Percentiles rank a stretch among this genome's conserved stretches.
Conservation (phyloP, 805 yeast species). For the Kuraishia borneana region DNA sequence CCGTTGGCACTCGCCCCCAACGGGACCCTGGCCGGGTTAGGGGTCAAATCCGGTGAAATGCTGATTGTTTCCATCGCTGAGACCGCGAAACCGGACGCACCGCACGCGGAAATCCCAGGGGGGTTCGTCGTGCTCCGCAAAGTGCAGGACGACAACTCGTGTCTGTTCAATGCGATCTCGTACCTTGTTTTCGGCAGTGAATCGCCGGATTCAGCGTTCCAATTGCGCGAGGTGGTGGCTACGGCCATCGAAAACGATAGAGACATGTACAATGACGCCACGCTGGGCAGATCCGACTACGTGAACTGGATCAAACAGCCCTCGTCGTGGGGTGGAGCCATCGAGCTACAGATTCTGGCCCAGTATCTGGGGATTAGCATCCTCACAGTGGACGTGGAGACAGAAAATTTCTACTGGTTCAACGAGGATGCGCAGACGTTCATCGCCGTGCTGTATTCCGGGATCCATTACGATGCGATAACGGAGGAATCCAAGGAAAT, state of each 20-base stretch:
- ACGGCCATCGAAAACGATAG: conserved; percentile 29
- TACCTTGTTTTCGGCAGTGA: conserved; percentile 28
- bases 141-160: conserved; percentile 71
- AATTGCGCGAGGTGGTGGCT: conserved; percentile 43
- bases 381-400: conserved; percentile 54
- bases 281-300: conserved; percentile 48
- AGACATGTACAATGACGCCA: conserved; percentile 37
- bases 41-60: conserved; percentile 51
- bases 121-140: conserved; percentile 34
- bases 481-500: conserved; percentile 26
- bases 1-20: conserved; percentile 19
- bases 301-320: conserved; percentile 47
- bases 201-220: conserved; percentile 26
- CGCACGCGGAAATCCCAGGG: conserved; percentile 4
- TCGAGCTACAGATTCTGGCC: conserved; percentile 56
- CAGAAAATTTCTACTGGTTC: conserved; percentile 45
- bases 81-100: not conserved
- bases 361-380: conserved; percentile 39
- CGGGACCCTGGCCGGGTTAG: conserved; percentile 23
- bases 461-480: conserved; percentile 64
- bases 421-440: conserved; percentile 26
- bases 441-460: conserved; percentile 50
- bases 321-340: conserved; percentile 78
- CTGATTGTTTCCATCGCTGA: conserved; percentile 20
- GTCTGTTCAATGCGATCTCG: conserved; percentile 58